Evolutionary conservation across 805 yeast species (phyloP).

Genomic region (Candida vartiovaarae): DNA sequence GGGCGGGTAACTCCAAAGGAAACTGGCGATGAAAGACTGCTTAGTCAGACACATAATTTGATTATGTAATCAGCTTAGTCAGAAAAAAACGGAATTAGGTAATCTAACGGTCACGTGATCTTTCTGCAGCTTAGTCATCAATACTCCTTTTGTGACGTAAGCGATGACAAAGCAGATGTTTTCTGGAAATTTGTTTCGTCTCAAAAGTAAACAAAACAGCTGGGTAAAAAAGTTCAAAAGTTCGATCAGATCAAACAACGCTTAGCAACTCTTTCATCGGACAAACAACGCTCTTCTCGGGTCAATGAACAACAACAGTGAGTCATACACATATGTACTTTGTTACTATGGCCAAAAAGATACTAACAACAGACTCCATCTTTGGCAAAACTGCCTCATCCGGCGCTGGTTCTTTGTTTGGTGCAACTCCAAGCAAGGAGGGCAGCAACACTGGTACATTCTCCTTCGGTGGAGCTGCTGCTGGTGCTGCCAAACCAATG

Average conservation of each 20-base stretch:
- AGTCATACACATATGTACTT: not conserved
- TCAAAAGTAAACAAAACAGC: not conserved
- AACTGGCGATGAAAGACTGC: no score
- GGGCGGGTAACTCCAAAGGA: no score
- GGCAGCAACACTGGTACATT: constrained; percentile 8
- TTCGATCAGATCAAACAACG: not conserved
- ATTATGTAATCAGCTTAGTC: no score
- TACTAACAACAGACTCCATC: constrained; percentile 1
- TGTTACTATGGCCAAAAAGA: no score
- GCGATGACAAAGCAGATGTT: not conserved
- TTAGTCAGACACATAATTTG: no score
- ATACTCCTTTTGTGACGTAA: no score
- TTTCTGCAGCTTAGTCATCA: no score
- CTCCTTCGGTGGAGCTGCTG: constrained; percentile 5
- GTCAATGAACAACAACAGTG: not conserved
- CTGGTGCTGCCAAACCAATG: not conserved
- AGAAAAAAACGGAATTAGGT: no score
- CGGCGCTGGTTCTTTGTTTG: constrained; percentile 22
- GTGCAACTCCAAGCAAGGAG: constrained; percentile 19
- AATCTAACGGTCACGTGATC: no score
- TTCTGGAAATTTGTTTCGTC: not conserved
- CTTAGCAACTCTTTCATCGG: not conserved
- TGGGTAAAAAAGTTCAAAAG: not conserved
- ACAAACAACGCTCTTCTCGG: no score
- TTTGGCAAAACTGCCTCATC: constrained; percentile 17